Evolutionary conservation across 257 asterid genomes (phyloP), one percentile per base, ranked within the genome.

Genomic region (Solanum bukasovii): DNA sequence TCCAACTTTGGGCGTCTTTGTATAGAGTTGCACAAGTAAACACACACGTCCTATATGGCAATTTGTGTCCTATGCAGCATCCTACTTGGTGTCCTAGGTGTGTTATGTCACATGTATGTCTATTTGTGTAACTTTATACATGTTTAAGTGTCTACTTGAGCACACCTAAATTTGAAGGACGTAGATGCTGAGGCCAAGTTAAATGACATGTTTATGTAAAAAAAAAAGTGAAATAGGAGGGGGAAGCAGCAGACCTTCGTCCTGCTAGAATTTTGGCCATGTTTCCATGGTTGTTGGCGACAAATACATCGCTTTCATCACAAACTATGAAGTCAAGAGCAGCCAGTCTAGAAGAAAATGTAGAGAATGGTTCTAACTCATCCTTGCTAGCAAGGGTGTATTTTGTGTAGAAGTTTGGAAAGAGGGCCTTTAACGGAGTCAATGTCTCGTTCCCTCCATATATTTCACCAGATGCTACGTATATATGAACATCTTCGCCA

Each of bases 251-350:
- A 46, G 87, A 97, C 99, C 99, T 95, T 90, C 99, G 88, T 18
- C 99, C 99, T 33, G 99, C 98, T 89, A 97, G 88, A 71, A 97
- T 97, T 91, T 94, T 97, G 3, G 98, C 99, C 99, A 97, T 97
- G 93, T 97, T 97, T n/a, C 99, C 99, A 13, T 96, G 96, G 95
- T 96, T 97, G 91, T 97, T 97, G 52, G 99, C 93, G 8, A 94
- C 98, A 91, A 97, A 96, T n/a, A 96, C 99, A 88, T 97, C 97
- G 67, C 99, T 97, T 89, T 92, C 99, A 91, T 97, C 99, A 40
- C 98, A 97, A 35, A 92, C 99, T n/a, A 95, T 93, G 89, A 95
- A 97, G 92, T 97, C 99, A 20, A 97, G 91, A n/a, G 99, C 99
- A 88, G 98, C 99, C 98, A 94, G 90, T 83, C 98, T 96, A 89